Base-by-base conservation (phyloP, 768 basidiomycete genomes). In the Boletellus sp. region DNA sequence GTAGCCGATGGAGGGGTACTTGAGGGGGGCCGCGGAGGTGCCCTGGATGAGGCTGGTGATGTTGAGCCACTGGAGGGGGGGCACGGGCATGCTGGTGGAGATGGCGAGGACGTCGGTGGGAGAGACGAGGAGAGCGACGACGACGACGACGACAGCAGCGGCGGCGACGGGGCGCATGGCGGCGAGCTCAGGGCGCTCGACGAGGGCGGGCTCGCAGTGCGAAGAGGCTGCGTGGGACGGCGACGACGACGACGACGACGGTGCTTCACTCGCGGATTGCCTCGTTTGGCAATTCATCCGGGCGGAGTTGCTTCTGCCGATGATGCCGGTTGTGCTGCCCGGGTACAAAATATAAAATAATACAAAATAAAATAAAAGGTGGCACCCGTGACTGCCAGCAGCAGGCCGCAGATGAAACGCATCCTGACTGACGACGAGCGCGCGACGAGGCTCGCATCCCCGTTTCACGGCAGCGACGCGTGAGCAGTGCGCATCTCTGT, bases 1-100 rank as follows among this genome's bases (percentile, higher is more conserved):
- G 60, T 72, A 76, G 13, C 86, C 89, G 55, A 91, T 81, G 31
- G 84, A 76, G 7, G 86, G 80, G 58, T 87, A 83, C 65, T 81
- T 85, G 55, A 90, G 74, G 7, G 83, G 82, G 7, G 85, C 80
- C 2, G 72, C 66, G 4, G 78, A 48, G 1, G 83, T 64, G 28
- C 86, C 85, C 26, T 67, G 69, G 37, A 86, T 70, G 45, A 81
- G 70, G 55, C 56, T 53, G 5, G 84, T 78, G 57, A 90, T 70
- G 65, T 88, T 87, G 63, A 91, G 79, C 89, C 83, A 86, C 53
- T 70, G 69, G 10, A 68, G 56, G n/a, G 70, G 71, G 8, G 71
- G 72, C 5, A 72, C 59, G 19, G 81, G 72, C 33, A 74, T 77
- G 54, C 57, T 66, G 2, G 78, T 80, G 15, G 83, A 77, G 46